These are phyloP conservation scores for Pistacia vera DNA, from an alignment of 345 rosid genomes.

Conservation along the genomic window DNA sequence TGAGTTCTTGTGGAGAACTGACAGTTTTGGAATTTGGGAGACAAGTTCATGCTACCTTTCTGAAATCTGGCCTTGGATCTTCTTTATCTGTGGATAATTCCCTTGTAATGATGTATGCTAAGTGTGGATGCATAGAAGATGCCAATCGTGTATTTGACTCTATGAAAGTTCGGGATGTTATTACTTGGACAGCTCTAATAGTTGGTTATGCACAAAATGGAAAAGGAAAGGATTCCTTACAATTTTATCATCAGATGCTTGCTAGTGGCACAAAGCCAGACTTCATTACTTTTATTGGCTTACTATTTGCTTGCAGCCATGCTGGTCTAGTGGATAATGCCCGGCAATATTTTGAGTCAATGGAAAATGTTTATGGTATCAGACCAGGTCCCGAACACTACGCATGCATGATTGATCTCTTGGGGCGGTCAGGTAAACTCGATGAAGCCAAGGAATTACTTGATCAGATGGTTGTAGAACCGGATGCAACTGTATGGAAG, in stretches of 20 bases:
- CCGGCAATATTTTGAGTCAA: constrained; percentile 58
- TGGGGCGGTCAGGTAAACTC: constrained; percentile 81
- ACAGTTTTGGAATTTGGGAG: constrained; percentile 75
- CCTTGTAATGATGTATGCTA: constrained; percentile 81
- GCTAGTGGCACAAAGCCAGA: constrained; percentile 66
- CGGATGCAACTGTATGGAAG: constrained; percentile 90
- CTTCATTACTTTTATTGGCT: constrained; percentile 75
- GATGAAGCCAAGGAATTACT: constrained; percentile 61
- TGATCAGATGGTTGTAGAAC: constrained; percentile 64
- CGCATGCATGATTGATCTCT: constrained; percentile 92
- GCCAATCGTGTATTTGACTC: constrained; percentile 60
- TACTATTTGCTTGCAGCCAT: constrained; percentile 94
- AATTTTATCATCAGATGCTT: constrained; percentile 64
- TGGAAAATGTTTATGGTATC: constrained; percentile 63
- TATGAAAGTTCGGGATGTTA: constrained; percentile 60
- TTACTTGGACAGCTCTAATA: constrained; percentile 88
- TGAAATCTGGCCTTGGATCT: constrained; percentile 60
- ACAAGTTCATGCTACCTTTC: constrained; percentile 68
- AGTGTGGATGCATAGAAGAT: constrained; percentile 72
- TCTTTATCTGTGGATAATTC: constrained; percentile 75
- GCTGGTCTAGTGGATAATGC: constrained; percentile 68
- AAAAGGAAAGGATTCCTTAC: constrained; percentile 67
- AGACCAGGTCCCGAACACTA: constrained; percentile 82
- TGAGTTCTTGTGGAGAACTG: constrained; percentile 78
- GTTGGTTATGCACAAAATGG: constrained; percentile 91